These are phyloP conservation scores for Leptographium wingfieldii DNA, from an alignment of 2,329 filamentous ascomycete species.

Conservation along the genomic window DNA sequence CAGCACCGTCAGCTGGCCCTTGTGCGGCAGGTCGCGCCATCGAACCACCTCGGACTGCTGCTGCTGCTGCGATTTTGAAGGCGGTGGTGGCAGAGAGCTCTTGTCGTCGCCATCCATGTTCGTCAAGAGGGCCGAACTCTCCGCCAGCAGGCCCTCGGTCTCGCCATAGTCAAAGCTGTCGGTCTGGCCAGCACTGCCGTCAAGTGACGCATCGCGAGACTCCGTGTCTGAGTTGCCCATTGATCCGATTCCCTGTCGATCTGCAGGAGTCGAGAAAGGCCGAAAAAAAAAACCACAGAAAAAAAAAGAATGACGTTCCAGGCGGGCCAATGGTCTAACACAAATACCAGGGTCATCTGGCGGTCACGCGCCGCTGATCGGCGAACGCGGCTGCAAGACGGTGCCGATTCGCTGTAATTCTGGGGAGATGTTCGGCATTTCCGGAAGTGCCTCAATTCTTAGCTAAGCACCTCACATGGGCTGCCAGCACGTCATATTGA, in stretches of 20 bases:
- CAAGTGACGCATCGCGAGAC: not conserved
- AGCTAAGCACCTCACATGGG: not conserved
- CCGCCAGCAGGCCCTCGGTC: not conserved
- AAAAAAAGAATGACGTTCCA: not conserved
- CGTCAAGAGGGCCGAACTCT: not conserved
- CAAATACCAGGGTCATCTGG: not conserved
- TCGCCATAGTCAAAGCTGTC: not conserved
- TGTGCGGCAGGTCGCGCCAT: slow-evolving; percentile 64
- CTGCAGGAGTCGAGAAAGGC: too few species aligned
- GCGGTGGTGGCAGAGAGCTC: not conserved
- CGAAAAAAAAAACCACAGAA: not conserved
- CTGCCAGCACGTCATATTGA: not conserved
- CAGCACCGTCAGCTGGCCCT: slow-evolving; percentile 64
- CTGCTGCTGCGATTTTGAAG: too few species aligned
- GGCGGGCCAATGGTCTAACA: not conserved
- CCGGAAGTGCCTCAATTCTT: not conserved
- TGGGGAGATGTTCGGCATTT: not conserved
- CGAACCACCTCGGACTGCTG: slow-evolving; percentile 27
- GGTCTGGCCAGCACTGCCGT: not conserved
- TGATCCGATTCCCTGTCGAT: too few species aligned
- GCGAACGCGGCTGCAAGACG: not conserved
- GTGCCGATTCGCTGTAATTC: not conserved
- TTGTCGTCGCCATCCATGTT: not conserved
- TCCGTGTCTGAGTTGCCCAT: not conserved
- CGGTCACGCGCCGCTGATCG: not conserved